phyloP scores from a whole-genome alignment of 441 rosid species.

The Adansonia madagascariensis region DNA sequence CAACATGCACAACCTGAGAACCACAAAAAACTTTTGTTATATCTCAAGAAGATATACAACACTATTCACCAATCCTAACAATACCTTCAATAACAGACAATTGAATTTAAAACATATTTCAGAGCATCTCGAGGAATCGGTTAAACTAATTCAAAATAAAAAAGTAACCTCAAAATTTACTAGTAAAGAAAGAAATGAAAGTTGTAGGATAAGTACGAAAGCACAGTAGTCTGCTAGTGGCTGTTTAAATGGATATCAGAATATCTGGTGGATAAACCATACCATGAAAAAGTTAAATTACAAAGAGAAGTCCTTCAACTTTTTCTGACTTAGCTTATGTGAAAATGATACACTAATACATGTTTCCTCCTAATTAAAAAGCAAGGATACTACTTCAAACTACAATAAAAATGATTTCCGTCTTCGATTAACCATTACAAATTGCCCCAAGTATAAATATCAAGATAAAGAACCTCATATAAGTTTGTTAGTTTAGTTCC shows the following conservation, averaged over 20 bases:
- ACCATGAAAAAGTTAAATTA: not conserved
- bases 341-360: conserved; percentile 1
- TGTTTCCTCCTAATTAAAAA: not conserved
- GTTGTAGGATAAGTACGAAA: not conserved
- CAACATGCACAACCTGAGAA: conserved; percentile 87
- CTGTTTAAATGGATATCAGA: not conserved
- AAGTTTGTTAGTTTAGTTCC: not conserved
- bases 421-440: not conserved
- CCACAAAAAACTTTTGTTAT: conserved; percentile 20
- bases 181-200: not conserved
- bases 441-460: not conserved
- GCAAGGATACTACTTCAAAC: not conserved
- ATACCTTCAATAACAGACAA: not conserved
- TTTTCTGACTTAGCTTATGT: conserved; percentile 8
- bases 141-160: not conserved
- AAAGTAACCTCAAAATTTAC: conserved; percentile 1
- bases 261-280: not conserved
- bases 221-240: not conserved
- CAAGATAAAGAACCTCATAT: conserved; percentile 5
- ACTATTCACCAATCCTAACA: not conserved
- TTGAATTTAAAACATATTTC: not conserved
- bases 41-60: conserved; percentile 7
- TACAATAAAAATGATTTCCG: not conserved
- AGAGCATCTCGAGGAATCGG: not conserved
- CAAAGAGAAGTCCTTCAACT: not conserved